Percentiles rank a stretch among this genome's conserved stretches.
These are phyloP conservation scores for Mycogone perniciosa DNA, from an alignment of 2,329 filamentous ascomycete genomes.

Conservation along the genomic window DNA sequence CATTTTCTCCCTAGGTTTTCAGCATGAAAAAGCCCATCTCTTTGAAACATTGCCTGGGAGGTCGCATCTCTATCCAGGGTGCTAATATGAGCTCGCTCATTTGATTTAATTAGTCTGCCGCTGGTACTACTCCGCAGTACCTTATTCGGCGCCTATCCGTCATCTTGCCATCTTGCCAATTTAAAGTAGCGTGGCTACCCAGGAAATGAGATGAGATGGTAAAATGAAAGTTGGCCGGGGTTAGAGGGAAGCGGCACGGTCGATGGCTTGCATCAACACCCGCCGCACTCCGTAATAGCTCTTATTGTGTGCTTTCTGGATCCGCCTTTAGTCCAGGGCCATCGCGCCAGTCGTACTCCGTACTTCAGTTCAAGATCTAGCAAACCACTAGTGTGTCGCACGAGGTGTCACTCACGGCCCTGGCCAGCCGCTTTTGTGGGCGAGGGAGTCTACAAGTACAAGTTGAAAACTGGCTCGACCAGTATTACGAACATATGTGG, in stretches of 20 bases:
- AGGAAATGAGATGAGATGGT: conserved; percentile 8
- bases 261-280: conserved; percentile 14
- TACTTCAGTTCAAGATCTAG: not conserved
- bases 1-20: too few species aligned
- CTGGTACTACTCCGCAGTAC: too few species aligned
- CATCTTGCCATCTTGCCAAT: not conserved
- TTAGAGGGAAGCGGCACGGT: conserved; percentile 6
- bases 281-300: not conserved
- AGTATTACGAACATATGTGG: not conserved
- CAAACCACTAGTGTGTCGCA: too few species aligned
- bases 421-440: too few species aligned
- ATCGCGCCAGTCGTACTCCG: not conserved
- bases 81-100: too few species aligned
- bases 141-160: not conserved
- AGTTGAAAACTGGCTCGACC: too few species aligned
- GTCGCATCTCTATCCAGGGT: too few species aligned
- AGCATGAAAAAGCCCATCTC: too few species aligned
- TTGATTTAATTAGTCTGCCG: too few species aligned
- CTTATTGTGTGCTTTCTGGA: not conserved
- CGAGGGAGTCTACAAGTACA: too few species aligned
- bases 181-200: not conserved
- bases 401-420: too few species aligned
- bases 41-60: too few species aligned
- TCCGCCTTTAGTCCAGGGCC: not conserved
- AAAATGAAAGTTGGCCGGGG: conserved; percentile 5